Conservation (phyloP, 805 yeast species). For the Spathaspora boniae region DNA sequence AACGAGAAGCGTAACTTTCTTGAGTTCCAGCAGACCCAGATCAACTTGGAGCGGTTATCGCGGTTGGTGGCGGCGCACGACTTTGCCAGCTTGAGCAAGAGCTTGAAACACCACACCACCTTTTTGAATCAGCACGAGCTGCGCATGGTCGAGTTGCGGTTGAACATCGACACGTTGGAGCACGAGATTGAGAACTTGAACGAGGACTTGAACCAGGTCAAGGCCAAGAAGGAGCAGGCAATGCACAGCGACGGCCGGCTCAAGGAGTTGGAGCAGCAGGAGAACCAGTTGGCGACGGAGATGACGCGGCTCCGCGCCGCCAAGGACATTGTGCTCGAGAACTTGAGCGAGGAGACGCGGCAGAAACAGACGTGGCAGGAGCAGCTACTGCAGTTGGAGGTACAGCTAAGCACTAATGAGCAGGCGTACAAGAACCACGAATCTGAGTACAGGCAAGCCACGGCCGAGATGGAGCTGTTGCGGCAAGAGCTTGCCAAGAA, state of each 20-base stretch:
- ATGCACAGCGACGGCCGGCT: constrained; percentile 57
- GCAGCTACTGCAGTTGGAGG: constrained; percentile 31
- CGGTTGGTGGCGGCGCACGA: constrained; percentile 78
- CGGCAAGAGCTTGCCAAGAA: constrained; percentile 52
- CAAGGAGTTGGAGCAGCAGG: constrained; percentile 56
- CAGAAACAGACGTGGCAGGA: constrained; percentile 29
- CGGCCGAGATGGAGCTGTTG: constrained; percentile 39
- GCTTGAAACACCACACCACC: constrained; percentile 42
- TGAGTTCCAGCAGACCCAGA: constrained; percentile 82
- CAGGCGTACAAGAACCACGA: constrained; percentile 41
- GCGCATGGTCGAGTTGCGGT: constrained; percentile 38
- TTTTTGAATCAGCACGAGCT: constrained; percentile 40
- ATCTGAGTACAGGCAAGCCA: constrained; percentile 41
- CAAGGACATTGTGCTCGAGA: constrained; percentile 54
- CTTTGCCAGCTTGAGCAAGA: constrained; percentile 43
- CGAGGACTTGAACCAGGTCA: constrained; percentile 56
- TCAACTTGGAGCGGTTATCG: constrained; percentile 71
- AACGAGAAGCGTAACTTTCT: constrained; percentile 77
- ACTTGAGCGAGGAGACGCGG: constrained; percentile 49
- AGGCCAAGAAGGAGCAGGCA: constrained; percentile 53
- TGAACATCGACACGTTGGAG: constrained; percentile 43
- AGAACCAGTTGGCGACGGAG: constrained; percentile 55
- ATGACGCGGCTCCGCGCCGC: constrained; percentile 68
- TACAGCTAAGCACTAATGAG: constrained; percentile 30
- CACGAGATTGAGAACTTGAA: constrained; percentile 57